Evolutionary conservation across 768 basidiomycete genomes (phyloP).

Genomic region (Boletus insuetus): DNA sequence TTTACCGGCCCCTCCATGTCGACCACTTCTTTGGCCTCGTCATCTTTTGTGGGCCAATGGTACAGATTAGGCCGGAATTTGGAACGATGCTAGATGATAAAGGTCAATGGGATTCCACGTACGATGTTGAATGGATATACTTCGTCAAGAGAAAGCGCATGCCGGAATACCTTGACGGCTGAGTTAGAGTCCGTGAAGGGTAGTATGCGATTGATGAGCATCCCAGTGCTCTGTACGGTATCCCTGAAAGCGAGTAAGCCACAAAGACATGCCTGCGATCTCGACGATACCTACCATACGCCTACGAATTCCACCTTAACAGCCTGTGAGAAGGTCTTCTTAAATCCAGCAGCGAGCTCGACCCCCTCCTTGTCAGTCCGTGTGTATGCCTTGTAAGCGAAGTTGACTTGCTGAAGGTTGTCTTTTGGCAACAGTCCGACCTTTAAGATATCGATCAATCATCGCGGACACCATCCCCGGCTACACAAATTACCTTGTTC

Average conservation of each 20-base stretch:
- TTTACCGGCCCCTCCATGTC: neutral
- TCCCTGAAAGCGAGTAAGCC: slow-evolving; percentile 47
- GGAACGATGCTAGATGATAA: slow-evolving; percentile 50
- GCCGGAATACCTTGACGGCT: slow-evolving; percentile 68
- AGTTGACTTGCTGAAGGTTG: slow-evolving; percentile 66
- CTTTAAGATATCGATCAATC: slow-evolving; percentile 32
- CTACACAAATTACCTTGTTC: slow-evolving; percentile 47
- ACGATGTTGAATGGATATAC: slow-evolving; percentile 32
- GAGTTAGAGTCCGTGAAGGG: slow-evolving; percentile 67
- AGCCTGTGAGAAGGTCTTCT: slow-evolving; percentile 63
- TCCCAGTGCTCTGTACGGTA: slow-evolving; percentile 74
- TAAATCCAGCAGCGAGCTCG: slow-evolving; percentile 61
- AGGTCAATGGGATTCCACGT: slow-evolving; percentile 7
- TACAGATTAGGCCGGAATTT: slow-evolving; percentile 64
- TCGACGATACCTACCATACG: slow-evolving; percentile 52
- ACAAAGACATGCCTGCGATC: neutral
- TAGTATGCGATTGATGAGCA: slow-evolving; percentile 54
- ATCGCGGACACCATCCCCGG: neutral
- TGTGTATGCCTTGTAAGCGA: slow-evolving; percentile 74
- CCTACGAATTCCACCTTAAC: slow-evolving; percentile 79
- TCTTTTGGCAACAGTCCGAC: slow-evolving; percentile 68
- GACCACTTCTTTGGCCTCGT: slow-evolving; percentile 25
- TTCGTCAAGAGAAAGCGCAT: slow-evolving; percentile 78
- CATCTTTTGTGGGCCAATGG: slow-evolving; percentile 38
- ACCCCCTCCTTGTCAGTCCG: slow-evolving; percentile 45